These are phyloP conservation scores for Malassezia cuniculi DNA, from an alignment of 1,284 basidiomycete genomes.

Conservation along the genomic window DNA sequence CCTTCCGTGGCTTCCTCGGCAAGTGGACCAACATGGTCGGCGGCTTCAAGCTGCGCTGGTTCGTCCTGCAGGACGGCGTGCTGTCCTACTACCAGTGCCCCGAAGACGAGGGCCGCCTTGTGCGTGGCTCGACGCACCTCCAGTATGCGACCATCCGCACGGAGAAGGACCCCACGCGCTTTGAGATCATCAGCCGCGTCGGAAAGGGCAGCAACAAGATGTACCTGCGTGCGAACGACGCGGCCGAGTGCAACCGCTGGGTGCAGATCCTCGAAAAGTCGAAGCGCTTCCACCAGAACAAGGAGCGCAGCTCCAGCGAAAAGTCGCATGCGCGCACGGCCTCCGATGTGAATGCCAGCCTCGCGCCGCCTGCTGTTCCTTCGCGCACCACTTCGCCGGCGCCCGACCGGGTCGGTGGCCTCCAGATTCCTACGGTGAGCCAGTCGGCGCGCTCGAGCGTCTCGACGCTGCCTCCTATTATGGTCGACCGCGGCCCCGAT, in stretches of 20 bases:
- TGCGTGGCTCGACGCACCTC: conserved; percentile 78
- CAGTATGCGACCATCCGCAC: conserved; percentile 54
- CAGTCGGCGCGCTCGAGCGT: too few relatives aligned
- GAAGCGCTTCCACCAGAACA: conserved; percentile 24
- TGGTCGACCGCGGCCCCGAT: not conserved
- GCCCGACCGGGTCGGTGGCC: too few relatives aligned
- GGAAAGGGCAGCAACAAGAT: conserved; percentile 57
- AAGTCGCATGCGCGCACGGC: conserved; percentile 13
- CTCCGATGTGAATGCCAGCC: not conserved
- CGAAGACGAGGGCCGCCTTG: conserved; percentile 76
- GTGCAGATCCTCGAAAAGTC: conserved; percentile 40
- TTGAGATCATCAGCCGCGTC: conserved; percentile 60
- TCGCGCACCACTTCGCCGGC: too few relatives aligned
- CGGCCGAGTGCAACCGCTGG: conserved; percentile 39
- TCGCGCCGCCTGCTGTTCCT: too few relatives aligned
- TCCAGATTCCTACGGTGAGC: too few relatives aligned
- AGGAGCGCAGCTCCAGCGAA: conserved; percentile 26
- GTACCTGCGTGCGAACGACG: conserved; percentile 72
- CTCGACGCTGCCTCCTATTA: too few relatives aligned
- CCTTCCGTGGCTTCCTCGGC: conserved; percentile 48
- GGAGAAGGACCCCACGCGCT: conserved; percentile 62
- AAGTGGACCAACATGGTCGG: conserved; percentile 82
- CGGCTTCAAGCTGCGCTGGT: conserved; percentile 86
- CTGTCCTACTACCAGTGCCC: conserved; percentile 68
- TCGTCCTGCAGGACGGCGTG: conserved; percentile 74